Conservation (phyloP, 1,139 yeast species). For the Suhomyces maxii region DNA sequence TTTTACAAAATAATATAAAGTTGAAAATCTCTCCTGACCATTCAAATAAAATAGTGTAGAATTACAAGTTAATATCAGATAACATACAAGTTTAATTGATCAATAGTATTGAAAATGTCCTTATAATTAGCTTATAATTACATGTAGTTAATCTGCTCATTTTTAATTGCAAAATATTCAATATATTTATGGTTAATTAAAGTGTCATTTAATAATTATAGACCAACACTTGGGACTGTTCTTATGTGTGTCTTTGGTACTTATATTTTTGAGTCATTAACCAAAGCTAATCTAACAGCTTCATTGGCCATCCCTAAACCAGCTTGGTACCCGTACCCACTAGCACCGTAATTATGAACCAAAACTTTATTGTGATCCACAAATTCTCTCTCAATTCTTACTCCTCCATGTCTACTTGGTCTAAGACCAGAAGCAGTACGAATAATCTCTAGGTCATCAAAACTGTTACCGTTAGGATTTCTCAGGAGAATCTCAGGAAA, state of each 20-base stretch:
- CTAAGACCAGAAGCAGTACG: conserved; percentile 68
- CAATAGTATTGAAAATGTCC: too few species aligned
- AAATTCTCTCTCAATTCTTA: conserved; percentile 54
- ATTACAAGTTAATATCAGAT: too few species aligned
- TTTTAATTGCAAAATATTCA: too few species aligned
- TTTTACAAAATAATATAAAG: too few species aligned
- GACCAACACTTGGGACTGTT: too few species aligned
- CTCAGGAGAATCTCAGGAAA: conserved; percentile 51
- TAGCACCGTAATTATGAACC: conserved; percentile 72
- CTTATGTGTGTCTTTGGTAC: too few species aligned
- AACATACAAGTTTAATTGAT: too few species aligned
- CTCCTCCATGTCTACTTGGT: conserved; percentile 71
- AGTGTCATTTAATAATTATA: too few species aligned
- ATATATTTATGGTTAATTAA: too few species aligned
- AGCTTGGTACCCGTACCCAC: conserved; percentile 76
- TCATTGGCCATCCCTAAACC: conserved; percentile 61
- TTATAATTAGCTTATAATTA: too few species aligned
- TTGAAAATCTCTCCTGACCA: not conserved
- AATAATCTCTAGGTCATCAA: conserved; percentile 45
- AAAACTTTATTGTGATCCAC: conserved; percentile 33
- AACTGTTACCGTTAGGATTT: conserved; percentile 23
- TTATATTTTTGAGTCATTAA: conserved; percentile 5
- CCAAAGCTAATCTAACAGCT: conserved; percentile 12
- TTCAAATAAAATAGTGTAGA: too few species aligned
- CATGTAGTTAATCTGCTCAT: too few species aligned